Percentiles rank a stretch among this genome's conserved stretches.
phyloP scores from a whole-genome alignment of 805 yeast genomes.

The Ogataea siamensis region DNA sequence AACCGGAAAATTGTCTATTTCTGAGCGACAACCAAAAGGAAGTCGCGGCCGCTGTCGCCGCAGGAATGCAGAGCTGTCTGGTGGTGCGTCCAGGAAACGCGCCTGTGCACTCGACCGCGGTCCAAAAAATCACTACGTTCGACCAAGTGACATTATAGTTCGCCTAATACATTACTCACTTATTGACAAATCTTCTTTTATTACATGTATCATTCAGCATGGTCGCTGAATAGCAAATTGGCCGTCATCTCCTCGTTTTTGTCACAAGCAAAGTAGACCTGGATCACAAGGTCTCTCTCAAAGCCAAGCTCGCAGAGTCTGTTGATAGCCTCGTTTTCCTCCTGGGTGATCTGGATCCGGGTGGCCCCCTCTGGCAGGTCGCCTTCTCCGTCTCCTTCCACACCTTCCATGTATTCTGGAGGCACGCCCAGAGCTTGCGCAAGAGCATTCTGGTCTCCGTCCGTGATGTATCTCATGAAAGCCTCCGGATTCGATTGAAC shows the following conservation, averaged over 20 bases:
- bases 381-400: conserved; percentile 33
- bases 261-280: conserved; percentile 96
- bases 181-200: background rate
- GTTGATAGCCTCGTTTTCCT: conserved; percentile 84
- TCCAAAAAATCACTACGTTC: conserved; percentile 5
- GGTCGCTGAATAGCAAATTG: conserved; percentile 74
- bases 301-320: conserved; percentile 93
- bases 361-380: conserved; percentile 44
- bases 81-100: conserved; percentile 79
- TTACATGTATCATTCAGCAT: conserved; percentile 32
- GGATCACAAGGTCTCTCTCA: conserved; percentile 81
- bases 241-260: conserved; percentile 97
- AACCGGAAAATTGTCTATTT: conserved; percentile 43
- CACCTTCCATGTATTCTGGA: conserved; percentile 37
- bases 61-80: conserved; percentile 57
- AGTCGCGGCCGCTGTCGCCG: conserved; percentile 67
- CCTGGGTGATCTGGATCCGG: conserved; percentile 65
- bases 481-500: conserved; percentile 89
- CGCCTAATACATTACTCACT: conserved; percentile 1
- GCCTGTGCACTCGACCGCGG: conserved; percentile 32
- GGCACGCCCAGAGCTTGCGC: conserved; percentile 42
- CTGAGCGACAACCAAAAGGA: conserved; percentile 80
- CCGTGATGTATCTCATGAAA: conserved; percentile 69
- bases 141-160: conserved; percentile 7
- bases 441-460: conserved; percentile 57